Base-by-base conservation (phyloP, 2,329 filamentous ascomycete species). In the Zopfia rhizophila region DNA sequence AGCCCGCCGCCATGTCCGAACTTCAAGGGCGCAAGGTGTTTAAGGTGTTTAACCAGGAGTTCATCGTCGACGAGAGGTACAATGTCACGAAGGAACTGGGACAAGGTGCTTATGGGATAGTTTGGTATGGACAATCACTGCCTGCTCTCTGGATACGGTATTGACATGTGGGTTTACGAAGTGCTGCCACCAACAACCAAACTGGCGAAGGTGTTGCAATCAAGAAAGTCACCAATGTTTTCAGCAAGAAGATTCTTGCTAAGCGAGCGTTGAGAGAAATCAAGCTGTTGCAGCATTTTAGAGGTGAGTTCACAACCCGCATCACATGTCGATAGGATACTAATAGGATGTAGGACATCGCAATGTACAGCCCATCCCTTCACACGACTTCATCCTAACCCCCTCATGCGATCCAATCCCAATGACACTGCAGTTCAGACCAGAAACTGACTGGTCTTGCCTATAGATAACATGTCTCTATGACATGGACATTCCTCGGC, bases 141-240 rank as follows among this genome's bases (percentile, higher is more conserved):
- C 30, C 16, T 40, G 23, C 31, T 19, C 23, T 16, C 13, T 51
- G 44, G 29, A 19, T 37, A 21, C 35, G 30, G 45, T 42, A 53
- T 54, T 67, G 51, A 66, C 45, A 27, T 50, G 48, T 53, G 54
- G 50, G 52, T 53, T 29, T 55, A 48, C 54, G 55, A 71, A 96
- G 92, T 75, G 93, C 94, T 50, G 94, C 94, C 44, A 90, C 91
- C 58, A 97, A 97, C 81, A 87, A 86, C 70, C 86, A 91, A 73
- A 95, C 89, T 22, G 88, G 86, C 66, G 94, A 99, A 72, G 92
- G 93, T 28, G 92, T 99, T 54, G 94, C 94, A 65, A 94, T 99
- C 81, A 99, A 99, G 78, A 99, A 99, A 78, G 91, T 99, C 72
- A 99, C 94, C 79, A 99, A 99, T 89, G 93, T 99, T 65, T 99